Percentiles rank a stretch among this genome's conserved stretches.
Evolutionary conservation across 805 yeast species (phyloP).

Genomic region (Teunomyces gatunensis): DNA sequence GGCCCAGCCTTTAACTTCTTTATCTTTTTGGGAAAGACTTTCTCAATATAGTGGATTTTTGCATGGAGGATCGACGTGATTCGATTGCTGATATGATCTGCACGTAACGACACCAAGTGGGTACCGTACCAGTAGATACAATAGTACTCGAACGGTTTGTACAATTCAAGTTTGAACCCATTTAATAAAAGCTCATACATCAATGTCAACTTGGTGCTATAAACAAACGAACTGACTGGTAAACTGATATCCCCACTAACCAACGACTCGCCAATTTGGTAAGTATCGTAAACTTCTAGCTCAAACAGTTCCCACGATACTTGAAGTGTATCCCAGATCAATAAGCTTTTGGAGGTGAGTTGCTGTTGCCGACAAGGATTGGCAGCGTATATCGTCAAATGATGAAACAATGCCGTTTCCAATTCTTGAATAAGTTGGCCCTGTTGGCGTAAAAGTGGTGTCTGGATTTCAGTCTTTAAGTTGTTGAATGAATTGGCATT

Average conservation of each 20-base stretch:
- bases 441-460: slow-evolving; percentile 1
- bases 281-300: slow-evolving; percentile 32
- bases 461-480: slow-evolving; percentile 7
- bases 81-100: slow-evolving; percentile 46
- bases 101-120: slow-evolving; percentile 40
- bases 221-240: slow-evolving; percentile 71
- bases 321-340: slow-evolving; percentile 76
- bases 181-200: slow-evolving; percentile 73
- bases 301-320: slow-evolving; percentile 71
- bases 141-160: slow-evolving; percentile 66
- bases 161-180: slow-evolving; percentile 75
- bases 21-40: slow-evolving; percentile 34
- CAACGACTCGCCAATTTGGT: slow-evolving; percentile 37
- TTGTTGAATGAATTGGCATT: slow-evolving; percentile 9
- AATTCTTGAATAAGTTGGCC: slow-evolving; percentile 30
- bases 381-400: slow-evolving; percentile 32
- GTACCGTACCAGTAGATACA: slow-evolving; percentile 68
- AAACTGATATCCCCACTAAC: slow-evolving; percentile 42
- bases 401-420: slow-evolving; percentile 40
- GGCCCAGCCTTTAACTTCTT: slow-evolving; percentile 52
- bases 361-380: slow-evolving; percentile 86
- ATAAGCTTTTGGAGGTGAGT: slow-evolving; percentile 53
- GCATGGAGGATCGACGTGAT: slow-evolving; percentile 29
- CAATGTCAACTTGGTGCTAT: slow-evolving; percentile 57
- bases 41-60: slow-evolving; percentile 33